These are phyloP conservation scores for Dichotomocladium elegans DNA, from an alignment of 371 early-diverging fungal species.

Conservation along the genomic window DNA sequence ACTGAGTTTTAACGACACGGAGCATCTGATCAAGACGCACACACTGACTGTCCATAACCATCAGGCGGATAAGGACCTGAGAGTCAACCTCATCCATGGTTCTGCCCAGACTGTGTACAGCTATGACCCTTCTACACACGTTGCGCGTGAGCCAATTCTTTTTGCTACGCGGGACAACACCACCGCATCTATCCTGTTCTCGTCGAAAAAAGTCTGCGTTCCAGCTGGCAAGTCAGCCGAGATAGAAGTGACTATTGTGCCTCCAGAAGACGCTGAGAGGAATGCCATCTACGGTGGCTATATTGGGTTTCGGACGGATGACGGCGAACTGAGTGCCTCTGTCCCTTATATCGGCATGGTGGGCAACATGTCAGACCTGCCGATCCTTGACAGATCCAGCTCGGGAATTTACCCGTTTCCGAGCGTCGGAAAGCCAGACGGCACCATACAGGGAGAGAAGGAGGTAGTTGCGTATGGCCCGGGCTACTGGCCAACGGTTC, in stretches of 20 bases:
- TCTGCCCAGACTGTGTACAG: not conserved
- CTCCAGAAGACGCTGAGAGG: not conserved
- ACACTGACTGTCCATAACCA: slow-evolving; percentile 54
- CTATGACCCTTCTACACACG: not conserved
- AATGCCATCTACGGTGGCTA: slow-evolving; percentile 42
- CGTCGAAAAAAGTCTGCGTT: slow-evolving; percentile 26
- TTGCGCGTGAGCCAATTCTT: not conserved
- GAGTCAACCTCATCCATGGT: not conserved
- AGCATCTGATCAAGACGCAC: slow-evolving; percentile 9
- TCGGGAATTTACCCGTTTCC: no score
- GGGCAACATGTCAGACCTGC: slow-evolving; percentile 43
- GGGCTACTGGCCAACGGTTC: no score
- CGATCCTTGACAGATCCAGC: slow-evolving; percentile 40
- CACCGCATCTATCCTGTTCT: slow-evolving; percentile 21
- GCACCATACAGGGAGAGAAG: no score
- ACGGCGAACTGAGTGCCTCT: not conserved
- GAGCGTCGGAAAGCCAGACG: no score
- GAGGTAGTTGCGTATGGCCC: no score
- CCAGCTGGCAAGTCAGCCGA: slow-evolving; percentile 24
- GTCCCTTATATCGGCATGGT: slow-evolving; percentile 57
- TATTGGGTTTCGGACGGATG: slow-evolving; percentile 13
- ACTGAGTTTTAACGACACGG: slow-evolving; percentile 70
- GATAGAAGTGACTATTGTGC: not conserved
- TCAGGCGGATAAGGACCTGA: no score
- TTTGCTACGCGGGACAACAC: not conserved